phyloP scores from a whole-genome alignment of 2,329 filamentous ascomycete species.

The Falciphora oryzae region DNA sequence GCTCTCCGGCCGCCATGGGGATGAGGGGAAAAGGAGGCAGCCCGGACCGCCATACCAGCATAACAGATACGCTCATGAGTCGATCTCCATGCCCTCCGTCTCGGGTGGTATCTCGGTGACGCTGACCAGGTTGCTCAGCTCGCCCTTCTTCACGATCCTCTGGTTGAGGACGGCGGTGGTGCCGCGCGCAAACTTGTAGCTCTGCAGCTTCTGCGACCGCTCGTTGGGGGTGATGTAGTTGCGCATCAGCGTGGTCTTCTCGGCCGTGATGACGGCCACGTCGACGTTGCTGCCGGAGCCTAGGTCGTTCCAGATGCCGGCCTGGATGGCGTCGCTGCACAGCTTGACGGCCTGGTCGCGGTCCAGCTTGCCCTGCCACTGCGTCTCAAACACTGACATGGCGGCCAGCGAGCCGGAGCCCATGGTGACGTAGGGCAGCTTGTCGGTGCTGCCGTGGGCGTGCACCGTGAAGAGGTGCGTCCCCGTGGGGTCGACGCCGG shows the following conservation, averaged over 20 bases:
- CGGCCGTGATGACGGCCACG: slow-evolving; percentile 87
- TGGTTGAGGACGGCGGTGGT: slow-evolving; percentile 96
- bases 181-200: slow-evolving; percentile 83
- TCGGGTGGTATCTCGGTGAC: slow-evolving; percentile 68
- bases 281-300: slow-evolving; percentile 97
- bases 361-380: slow-evolving; percentile 77
- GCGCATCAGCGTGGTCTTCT: slow-evolving; percentile 89
- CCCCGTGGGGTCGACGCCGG: slow-evolving; percentile 92
- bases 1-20: too few species aligned
- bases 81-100: slow-evolving; percentile 65
- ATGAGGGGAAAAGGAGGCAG: background rate
- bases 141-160: slow-evolving; percentile 90
- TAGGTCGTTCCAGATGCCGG: slow-evolving; percentile 98
- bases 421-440: slow-evolving; percentile 99
- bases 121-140: slow-evolving; percentile 89
- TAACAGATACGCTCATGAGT: slow-evolving; percentile 40
- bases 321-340: slow-evolving; percentile 80
- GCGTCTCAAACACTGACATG: slow-evolving; percentile 97
- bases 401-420: slow-evolving; percentile 91
- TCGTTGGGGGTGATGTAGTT: slow-evolving; percentile 93
- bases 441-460: slow-evolving; percentile 96
- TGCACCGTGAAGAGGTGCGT: slow-evolving; percentile 96
- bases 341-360: slow-evolving; percentile 78
- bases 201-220: slow-evolving; percentile 83
- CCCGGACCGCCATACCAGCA: background rate